Base-by-base conservation (phyloP, 768 basidiomycete species). In the Fistulinella prunicolor region DNA sequence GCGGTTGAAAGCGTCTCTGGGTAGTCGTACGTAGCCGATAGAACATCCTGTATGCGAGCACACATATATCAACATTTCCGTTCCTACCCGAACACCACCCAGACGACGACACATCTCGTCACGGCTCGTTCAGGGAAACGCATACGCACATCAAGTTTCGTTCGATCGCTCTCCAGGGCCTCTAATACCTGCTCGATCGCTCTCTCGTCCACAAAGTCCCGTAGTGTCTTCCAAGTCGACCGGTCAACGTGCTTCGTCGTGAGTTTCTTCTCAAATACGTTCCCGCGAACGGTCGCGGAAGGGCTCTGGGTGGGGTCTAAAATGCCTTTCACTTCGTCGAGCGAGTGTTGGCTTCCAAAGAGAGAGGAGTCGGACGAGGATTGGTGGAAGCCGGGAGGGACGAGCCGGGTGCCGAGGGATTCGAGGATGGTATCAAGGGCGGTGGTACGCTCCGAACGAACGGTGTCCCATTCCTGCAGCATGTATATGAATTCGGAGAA, bases 191-290 rank as follows among this genome's bases (percentile, higher is more conserved):
- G 85, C 44, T 93, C 90, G 30, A 92, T 82, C 7, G 82, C 85
- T 24, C 82, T 76, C 56, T 93, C 90, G 56, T 91, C 87, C 29
- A 91, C 86, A 64, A 93, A 92, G 61, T 92, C 89, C 28, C 90
- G 78, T 28, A 92, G 61, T 0, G 85, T 87, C 73, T 89, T 92
- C 89, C 89, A 91, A 26, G 70, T 74, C 34, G 71, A 73, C 48
- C 81, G 72, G 55, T 85, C 82, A 21, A 58, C 60, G 47, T 56
- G 50, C 24, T 53, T 56, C 3, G 47, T 55, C 6, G 52, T 42
- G 10, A 44, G 52, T 24, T 62, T 59, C 44, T 40, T 54, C 20
- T 58, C 56, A 21, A 60, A 51, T 6, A 39, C 24, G 52, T 56
- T 53, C 38, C 46, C 64, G 6, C 65, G 56, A 9, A 69, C 63